Percentiles rank a stretch among this genome's conserved stretches.
phyloP scores from a whole-genome alignment of 106 monocot genomes.

The Vanilla planifolia region DNA sequence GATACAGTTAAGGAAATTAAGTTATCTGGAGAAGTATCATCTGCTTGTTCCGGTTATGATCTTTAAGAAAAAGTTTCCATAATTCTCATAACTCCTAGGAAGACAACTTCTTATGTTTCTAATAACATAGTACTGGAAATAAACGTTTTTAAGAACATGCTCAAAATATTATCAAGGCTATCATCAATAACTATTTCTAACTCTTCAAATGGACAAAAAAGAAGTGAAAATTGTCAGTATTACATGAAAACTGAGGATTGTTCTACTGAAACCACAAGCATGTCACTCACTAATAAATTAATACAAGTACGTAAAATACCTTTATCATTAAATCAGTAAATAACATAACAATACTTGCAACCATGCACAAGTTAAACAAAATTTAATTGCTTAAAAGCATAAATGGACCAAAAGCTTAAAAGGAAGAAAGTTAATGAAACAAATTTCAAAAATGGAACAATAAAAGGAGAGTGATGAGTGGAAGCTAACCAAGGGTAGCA shows the following conservation, averaged over 20 bases:
- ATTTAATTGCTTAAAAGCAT: too few relatives aligned
- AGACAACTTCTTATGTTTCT: neutral
- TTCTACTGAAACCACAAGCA: slow-evolving; percentile 1
- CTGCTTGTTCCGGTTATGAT: neutral
- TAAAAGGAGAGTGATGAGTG: neutral
- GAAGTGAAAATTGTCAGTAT: neutral
- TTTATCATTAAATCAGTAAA: too few relatives aligned
- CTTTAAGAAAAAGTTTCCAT: neutral
- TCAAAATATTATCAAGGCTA: too few relatives aligned
- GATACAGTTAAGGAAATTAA: neutral
- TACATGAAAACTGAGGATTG: neutral
- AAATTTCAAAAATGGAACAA: neutral
- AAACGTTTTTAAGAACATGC: neutral
- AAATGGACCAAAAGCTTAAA: too few relatives aligned
- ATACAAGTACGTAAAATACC: neutral
- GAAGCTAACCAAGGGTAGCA: slow-evolving; percentile 75
- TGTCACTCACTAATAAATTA: neutral
- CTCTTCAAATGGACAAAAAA: neutral
- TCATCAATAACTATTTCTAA: neutral
- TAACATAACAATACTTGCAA: too few relatives aligned
- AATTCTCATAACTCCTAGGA: neutral
- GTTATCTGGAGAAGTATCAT: neutral
- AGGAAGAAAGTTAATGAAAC: neutral
- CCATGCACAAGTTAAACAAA: neutral
- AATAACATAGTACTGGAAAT: neutral